Evolutionary conservation across 1,284 basidiomycete genomes (phyloP).

Genomic region (Cutaneotrichosporon sp.): DNA sequence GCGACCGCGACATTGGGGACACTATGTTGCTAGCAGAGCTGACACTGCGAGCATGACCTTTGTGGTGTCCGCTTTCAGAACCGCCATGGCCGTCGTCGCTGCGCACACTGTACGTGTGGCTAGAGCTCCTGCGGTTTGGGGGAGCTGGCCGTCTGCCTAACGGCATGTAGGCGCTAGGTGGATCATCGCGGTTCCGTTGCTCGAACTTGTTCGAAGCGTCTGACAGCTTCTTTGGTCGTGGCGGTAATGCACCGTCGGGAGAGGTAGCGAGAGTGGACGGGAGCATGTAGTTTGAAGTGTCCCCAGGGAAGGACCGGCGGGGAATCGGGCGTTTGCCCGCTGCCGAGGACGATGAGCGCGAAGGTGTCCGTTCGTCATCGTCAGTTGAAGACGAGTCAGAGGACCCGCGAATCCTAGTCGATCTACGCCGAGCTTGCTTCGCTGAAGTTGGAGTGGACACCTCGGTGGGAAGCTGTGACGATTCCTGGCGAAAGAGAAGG

Average conservation of each 20-base stretch:
- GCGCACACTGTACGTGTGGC: slow-evolving; percentile 18
- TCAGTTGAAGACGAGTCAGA: slow-evolving; percentile 38
- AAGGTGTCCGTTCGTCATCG: slow-evolving; percentile 18
- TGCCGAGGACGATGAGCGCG: background rate
- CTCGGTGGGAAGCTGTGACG: no score
- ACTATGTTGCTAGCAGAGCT: background rate
- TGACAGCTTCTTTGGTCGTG: background rate
- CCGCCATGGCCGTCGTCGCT: slow-evolving; percentile 12
- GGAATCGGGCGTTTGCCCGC: background rate
- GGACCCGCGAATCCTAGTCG: slow-evolving; percentile 39
- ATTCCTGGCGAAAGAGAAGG: no score
- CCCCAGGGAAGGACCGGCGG: background rate
- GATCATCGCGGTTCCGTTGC: background rate
- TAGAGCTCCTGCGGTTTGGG: slow-evolving; percentile 20
- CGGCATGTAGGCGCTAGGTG: background rate
- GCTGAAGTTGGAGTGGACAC: background rate
- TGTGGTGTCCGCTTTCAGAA: background rate
- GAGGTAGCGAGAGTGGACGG: background rate
- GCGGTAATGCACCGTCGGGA: background rate
- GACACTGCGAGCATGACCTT: background rate
- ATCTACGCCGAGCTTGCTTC: slow-evolving; percentile 23
- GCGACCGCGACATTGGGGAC: background rate
- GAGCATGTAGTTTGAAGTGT: background rate
- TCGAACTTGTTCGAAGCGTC: background rate
- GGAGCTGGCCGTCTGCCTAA: background rate